Conservation (phyloP, 495 filamentous ascomycete species). For the Monascus purpureus region DNA sequence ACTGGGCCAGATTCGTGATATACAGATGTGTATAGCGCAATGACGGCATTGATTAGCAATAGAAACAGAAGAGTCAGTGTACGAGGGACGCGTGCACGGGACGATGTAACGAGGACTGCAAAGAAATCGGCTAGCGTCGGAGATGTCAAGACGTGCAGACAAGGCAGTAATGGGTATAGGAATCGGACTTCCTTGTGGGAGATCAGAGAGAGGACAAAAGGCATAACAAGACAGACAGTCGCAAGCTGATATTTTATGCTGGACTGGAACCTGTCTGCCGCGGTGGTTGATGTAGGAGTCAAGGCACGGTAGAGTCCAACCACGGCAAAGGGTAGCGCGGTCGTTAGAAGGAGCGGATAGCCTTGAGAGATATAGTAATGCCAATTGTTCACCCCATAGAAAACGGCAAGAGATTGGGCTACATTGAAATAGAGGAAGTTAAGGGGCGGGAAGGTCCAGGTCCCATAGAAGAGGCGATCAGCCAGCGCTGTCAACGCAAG, state of each 20-base stretch:
- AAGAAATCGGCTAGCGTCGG: conserved; percentile 54
- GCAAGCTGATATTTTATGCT: conserved; percentile 43
- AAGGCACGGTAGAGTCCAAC: conserved; percentile 47
- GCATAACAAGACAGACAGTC: conserved; percentile 43
- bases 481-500: conserved; percentile 49
- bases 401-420: conserved; percentile 67
- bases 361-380: conserved; percentile 92
- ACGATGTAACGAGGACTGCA: conserved; percentile 24
- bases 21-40: conserved; percentile 60
- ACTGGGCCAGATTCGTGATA: conserved; percentile 70
- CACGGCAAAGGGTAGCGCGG: conserved; percentile 61
- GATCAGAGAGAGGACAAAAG: conserved; percentile 55
- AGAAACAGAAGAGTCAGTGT: conserved; percentile 42
- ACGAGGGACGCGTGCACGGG: conserved; percentile 21
- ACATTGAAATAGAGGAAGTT: conserved; percentile 90
- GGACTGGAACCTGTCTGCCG: conserved; percentile 14
- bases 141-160: conserved; percentile 68
- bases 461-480: conserved; percentile 71
- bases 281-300: conserved; percentile 12
- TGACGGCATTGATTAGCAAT: conserved; percentile 49
- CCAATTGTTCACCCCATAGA: conserved; percentile 85
- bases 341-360: conserved; percentile 74
- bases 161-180: conserved; percentile 82
- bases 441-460: conserved; percentile 83
- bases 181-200: conserved; percentile 98